A percentile compares a stretch with the other conserved stretches of the same genome.
Evolutionary conservation across 805 yeast species (phyloP).

Genomic region (Candida suzukii): DNA sequence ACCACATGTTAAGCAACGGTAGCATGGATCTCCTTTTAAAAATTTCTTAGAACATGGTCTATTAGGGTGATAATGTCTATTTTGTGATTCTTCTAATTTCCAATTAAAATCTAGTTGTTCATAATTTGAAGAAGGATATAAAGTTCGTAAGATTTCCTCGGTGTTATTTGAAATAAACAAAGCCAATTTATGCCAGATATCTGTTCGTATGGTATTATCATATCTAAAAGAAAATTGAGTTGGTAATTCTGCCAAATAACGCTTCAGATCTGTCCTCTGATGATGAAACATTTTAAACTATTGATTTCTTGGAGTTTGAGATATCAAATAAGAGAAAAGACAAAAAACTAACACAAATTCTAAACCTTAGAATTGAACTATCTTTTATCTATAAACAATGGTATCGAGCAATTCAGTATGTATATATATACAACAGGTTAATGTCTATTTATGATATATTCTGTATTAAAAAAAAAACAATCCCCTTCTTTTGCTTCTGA

Average conservation of each 20-base stretch:
- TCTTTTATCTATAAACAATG: no score
- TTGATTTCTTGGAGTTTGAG: no score
- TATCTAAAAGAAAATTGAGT: conserved; percentile 24
- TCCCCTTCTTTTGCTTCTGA: no score
- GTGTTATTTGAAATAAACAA: conserved; percentile 36
- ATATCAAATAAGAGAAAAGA: no score
- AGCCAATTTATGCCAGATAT: conserved; percentile 36
- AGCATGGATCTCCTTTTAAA: conserved; percentile 73
- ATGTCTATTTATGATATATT: no score
- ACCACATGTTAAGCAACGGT: conserved; percentile 70
- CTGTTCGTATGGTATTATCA: no score
- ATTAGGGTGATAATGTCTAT: conserved; percentile 21
- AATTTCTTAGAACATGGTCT: conserved; percentile 72
- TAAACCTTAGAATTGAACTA: no score
- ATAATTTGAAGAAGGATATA: conserved; percentile 15
- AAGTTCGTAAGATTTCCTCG: conserved; percentile 29
- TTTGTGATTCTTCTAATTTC: conserved; percentile 4
- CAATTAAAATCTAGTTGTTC: conserved; percentile 9
- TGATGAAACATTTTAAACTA: background rate
- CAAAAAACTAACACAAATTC: no score
- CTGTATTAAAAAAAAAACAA: no score
- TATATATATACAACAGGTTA: no score
- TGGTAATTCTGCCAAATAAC: conserved; percentile 34
- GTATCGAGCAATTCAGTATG: no score
- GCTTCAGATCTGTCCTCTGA: conserved; percentile 13